Percentiles rank a stretch among this genome's conserved stretches.
Conservation (phyloP, 2,329 filamentous ascomycete species). For the Penicillium thymicola region DNA sequence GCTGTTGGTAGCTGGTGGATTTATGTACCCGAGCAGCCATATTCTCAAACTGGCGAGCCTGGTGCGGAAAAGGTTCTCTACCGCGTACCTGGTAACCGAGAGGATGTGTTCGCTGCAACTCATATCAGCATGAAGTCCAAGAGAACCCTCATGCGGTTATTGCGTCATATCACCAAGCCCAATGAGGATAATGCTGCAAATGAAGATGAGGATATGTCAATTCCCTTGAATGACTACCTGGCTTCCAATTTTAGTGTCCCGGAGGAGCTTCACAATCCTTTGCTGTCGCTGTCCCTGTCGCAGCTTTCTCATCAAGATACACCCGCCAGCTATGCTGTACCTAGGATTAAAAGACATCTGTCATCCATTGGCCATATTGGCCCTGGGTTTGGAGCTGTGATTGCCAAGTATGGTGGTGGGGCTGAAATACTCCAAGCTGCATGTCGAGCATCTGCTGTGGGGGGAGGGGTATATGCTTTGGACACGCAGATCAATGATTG, state of each 20-base stretch:
- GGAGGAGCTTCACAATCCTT: conserved; percentile 60
- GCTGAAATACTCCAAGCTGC: conserved; percentile 88
- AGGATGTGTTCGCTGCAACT: conserved; percentile 82
- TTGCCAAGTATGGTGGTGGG: conserved; percentile 88
- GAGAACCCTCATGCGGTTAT: conserved; percentile 84
- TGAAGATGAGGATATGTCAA: conserved; percentile 55
- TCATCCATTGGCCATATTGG: conserved; percentile 85
- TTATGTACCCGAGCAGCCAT: conserved; percentile 40
- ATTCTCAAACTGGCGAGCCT: conserved; percentile 3
- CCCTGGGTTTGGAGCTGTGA: conserved; percentile 80
- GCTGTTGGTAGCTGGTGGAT: conserved; percentile 93
- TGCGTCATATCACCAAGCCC: conserved; percentile 72
- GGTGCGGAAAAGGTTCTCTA: conserved; percentile 47
- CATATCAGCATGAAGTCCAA: conserved; percentile 77
- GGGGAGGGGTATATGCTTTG: conserved; percentile 85
- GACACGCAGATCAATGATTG: conserved; percentile 60
- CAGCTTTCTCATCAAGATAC: conserved; percentile 55
- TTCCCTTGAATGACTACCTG: conserved; percentile 48
- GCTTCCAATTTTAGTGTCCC: conserved; percentile 64
- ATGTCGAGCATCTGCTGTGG: conserved; percentile 86
- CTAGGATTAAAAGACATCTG: conserved; percentile 73
- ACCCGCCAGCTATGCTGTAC: conserved; percentile 66
- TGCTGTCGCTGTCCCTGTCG: conserved; percentile 71
- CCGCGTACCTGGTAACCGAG: conserved; percentile 81
- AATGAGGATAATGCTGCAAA: conserved; percentile 54